These are phyloP conservation scores for Cymodocea nodosa DNA, from an alignment of 116 monocot species.

Conservation along the genomic window DNA sequence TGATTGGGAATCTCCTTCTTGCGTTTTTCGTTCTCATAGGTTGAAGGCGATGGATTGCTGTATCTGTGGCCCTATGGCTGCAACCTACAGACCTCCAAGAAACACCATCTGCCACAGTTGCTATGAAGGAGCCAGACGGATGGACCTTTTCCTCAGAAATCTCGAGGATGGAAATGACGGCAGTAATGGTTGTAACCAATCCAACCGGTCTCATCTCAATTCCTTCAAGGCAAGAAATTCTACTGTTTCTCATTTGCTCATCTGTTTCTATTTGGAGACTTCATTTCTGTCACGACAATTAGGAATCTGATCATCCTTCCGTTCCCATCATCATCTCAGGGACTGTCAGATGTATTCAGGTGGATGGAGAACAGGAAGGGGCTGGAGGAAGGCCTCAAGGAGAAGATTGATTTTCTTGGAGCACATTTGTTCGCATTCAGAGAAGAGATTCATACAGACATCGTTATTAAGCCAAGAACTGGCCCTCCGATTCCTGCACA, in stretches of 20 bases:
- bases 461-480: constrained; percentile 30
- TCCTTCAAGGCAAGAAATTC: constrained; percentile 33
- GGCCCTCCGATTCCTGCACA: constrained; percentile 70
- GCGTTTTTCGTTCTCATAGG: no score
- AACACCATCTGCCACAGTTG: constrained; percentile 65
- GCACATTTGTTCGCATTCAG: constrained; percentile 31
- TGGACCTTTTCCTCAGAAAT: constrained; percentile 36
- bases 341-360: constrained; percentile 38
- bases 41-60: constrained; percentile 68
- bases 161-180: constrained; percentile 3
- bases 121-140: constrained; percentile 60
- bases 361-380: constrained; percentile 42
- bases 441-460: constrained; percentile 67
- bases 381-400: constrained; percentile 25
- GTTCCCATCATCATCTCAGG: constrained; percentile 18
- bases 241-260: neutral
- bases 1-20: no score
- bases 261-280: neutral
- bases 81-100: constrained; percentile 54
- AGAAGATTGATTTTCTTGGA: constrained; percentile 37
- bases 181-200: neutral
- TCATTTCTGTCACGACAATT: no score
- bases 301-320: neutral
- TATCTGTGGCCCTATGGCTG: constrained; percentile 58
- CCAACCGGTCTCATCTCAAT: constrained; percentile 9